Evolutionary conservation across 768 basidiomycete genomes (phyloP).

Genomic region (Boletus huronensis): DNA sequence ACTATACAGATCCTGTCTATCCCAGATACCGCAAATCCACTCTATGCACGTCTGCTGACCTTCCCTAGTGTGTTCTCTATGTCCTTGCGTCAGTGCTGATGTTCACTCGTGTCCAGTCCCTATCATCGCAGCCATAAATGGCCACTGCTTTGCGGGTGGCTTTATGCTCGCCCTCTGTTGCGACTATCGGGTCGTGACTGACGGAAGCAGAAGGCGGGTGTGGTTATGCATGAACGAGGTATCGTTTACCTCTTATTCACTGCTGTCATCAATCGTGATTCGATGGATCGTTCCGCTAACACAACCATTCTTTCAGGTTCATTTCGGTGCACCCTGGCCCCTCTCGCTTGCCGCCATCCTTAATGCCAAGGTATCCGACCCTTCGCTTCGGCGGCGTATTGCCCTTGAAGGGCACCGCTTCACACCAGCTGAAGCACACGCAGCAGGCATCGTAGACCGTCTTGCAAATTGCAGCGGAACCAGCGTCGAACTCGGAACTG

Average conservation of each 20-base stretch:
- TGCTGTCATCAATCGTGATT: background rate
- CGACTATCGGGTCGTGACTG: constrained; percentile 88
- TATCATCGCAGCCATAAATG: constrained; percentile 75
- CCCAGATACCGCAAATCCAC: constrained; percentile 70
- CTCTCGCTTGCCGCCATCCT: constrained; percentile 64
- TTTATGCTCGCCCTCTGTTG: constrained; percentile 77
- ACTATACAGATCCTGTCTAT: constrained; percentile 5
- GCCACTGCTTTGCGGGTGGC: constrained; percentile 83
- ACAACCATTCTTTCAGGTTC: constrained; percentile 45
- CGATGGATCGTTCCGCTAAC: background rate
- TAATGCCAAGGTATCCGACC: constrained; percentile 60
- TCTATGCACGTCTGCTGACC: constrained; percentile 62
- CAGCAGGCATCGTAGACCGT: constrained; percentile 66
- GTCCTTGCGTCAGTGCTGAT: background rate
- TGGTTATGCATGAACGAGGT: constrained; percentile 96
- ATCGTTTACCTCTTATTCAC: background rate
- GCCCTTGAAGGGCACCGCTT: constrained; percentile 80
- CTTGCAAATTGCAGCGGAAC: constrained; percentile 35
- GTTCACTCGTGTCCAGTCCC: constrained; percentile 50
- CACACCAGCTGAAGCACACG: constrained; percentile 65
- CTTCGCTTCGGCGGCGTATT: constrained; percentile 61
- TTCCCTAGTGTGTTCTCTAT: constrained; percentile 63
- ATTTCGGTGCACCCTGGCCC: constrained; percentile 82
- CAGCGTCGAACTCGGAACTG: constrained; percentile 51
- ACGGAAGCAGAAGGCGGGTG: constrained; percentile 69